Conservation (phyloP, 345 rosid species). For the Brassica napus region Da-Ae NC_063450.1:47135001-47135500, state of each 20-base stretch:
- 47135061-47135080: neutral
- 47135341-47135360: conserved; percentile 90
- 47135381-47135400: conserved; percentile 72
- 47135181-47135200: conserved; percentile 77
- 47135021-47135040: conserved; percentile 31
- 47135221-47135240: neutral
- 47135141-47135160: conserved; percentile 78
- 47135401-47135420: conserved; percentile 77
- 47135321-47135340: conserved; percentile 97
- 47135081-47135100: conserved; percentile 1
- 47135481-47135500: conserved; percentile 90
- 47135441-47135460: conserved; percentile 86
- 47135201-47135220: neutral
- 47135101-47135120: conserved; percentile 69
- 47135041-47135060: neutral
- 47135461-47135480: conserved; percentile 91
- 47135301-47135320: conserved; percentile 70
- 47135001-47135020: conserved; percentile 64
- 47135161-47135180: conserved; percentile 92
- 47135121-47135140: conserved; percentile 75
- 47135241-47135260: conserved; percentile 60
- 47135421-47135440: conserved; percentile 63
- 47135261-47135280: conserved; percentile 95
- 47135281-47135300: conserved; percentile 86
- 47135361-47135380: conserved; percentile 81